These are phyloP conservation scores for Nicotiana sylvestris DNA, from an alignment of 257 asterid species.

Conservation along the genomic window DNA sequence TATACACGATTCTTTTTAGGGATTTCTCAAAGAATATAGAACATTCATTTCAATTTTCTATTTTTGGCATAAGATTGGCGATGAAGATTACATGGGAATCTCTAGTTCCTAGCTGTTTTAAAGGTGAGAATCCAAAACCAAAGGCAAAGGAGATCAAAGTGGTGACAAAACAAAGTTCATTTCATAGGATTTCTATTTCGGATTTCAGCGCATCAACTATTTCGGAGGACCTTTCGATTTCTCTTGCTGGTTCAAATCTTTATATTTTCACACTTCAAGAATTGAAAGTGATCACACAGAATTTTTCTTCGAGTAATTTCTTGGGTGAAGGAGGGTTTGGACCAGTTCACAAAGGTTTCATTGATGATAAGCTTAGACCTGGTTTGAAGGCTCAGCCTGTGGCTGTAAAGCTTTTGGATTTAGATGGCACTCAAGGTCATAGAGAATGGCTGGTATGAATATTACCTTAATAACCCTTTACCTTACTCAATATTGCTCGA, in stretches of 20 bases:
- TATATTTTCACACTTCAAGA: conserved; percentile 75
- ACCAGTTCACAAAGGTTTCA: conserved; percentile 94
- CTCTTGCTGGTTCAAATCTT: conserved; percentile 71
- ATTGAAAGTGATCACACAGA: conserved; percentile 70
- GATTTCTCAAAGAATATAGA: not conserved
- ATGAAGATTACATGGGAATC: conserved; percentile 53
- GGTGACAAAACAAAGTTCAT: conserved; percentile 31
- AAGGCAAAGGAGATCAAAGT: conserved; percentile 24
- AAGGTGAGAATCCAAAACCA: conserved; percentile 17
- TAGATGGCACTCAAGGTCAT: conserved; percentile 89
- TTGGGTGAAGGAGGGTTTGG: conserved; percentile 98
- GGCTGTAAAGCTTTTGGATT: conserved; percentile 84
- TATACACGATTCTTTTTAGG: not conserved
- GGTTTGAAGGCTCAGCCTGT: conserved; percentile 92
- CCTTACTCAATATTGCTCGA: too few relatives aligned
- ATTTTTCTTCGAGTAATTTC: conserved; percentile 66
- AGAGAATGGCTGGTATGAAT: conserved; percentile 84
- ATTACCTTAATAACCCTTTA: not conserved
- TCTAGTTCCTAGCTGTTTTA: conserved; percentile 49
- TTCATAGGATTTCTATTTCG: conserved; percentile 51
- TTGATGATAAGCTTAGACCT: conserved; percentile 77
- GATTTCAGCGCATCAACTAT: conserved; percentile 61
- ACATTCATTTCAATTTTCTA: not conserved
- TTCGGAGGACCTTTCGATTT: conserved; percentile 71
- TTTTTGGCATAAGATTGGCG: not conserved